Conservation (phyloP, 2,329 filamentous ascomycete genomes). For the Metarhizium guizhouense region DNA sequence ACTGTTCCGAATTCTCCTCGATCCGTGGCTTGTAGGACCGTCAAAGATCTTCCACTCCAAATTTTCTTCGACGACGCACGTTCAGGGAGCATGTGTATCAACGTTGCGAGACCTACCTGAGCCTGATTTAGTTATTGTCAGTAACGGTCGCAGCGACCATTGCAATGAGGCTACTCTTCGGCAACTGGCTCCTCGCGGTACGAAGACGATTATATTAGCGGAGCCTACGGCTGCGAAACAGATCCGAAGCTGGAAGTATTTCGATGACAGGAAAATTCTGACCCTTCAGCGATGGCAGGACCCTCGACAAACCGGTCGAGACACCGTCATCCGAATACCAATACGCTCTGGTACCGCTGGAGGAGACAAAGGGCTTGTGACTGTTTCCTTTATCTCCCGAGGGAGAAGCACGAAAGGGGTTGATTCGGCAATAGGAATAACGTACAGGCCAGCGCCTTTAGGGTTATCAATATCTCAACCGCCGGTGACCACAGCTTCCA, state of each 20-base stretch:
- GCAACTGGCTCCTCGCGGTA: conserved; percentile 45
- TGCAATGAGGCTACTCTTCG: conserved; percentile 62
- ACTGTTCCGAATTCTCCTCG: conserved; percentile 59
- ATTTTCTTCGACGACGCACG: conserved; percentile 46
- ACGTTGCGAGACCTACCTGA: conserved; percentile 35
- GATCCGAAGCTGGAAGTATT: conserved; percentile 61
- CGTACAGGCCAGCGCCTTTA: conserved; percentile 51
- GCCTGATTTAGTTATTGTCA: conserved; percentile 38
- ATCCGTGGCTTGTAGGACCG: conserved; percentile 59
- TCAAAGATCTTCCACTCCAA: conserved; percentile 51
- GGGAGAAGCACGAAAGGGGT: conserved; percentile 50
- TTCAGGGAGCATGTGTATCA: conserved; percentile 43
- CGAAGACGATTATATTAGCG: conserved; percentile 54
- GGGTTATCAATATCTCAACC: conserved; percentile 11
- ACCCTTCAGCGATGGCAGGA: conserved; percentile 39
- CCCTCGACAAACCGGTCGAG: conserved; percentile 22
- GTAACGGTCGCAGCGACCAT: conserved; percentile 49
- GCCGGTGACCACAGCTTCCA: conserved; percentile 10
- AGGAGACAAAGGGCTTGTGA: conserved; percentile 57
- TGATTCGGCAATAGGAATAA: conserved; percentile 62
- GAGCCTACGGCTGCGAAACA: conserved; percentile 55
- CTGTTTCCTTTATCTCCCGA: conserved; percentile 56
- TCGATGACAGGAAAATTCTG: conserved; percentile 41
- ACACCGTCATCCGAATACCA: conserved; percentile 33
- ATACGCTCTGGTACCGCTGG: conserved; percentile 43